Evolutionary conservation across 495 filamentous ascomycete species (phyloP), one percentile per base, ranked within the genome.

Genomic region (Pseudomonodictys pantanalensis): DNA sequence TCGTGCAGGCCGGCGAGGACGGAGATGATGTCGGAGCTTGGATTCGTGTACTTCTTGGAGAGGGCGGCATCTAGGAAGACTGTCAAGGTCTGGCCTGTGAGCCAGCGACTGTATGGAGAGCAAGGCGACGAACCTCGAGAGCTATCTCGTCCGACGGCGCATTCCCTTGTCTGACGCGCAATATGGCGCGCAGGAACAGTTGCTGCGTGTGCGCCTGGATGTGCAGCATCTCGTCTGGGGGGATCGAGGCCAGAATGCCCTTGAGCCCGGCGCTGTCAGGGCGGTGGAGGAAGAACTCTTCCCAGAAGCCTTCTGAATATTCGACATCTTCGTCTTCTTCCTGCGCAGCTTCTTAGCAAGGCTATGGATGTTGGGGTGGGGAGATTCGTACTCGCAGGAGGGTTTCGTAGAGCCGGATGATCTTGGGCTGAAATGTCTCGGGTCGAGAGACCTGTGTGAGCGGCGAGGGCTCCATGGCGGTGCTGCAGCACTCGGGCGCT

Each of bases 391-490:
- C 91, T 79, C 85, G 86, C 74, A 98, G 92, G 47, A 98, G 78
- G 50, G 80, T 79, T 72, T 92, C 85, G 72, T 98, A 98, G 32
- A 97, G 83, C 65, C 86, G 81, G 33, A 93, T 89, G 56, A 98
- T 87, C 77, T 97, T 97, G 25, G 88, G 95, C 73, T 93, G 85
- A 71, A 98, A 97, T 41, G 83, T 80, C 69, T 91, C 90, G 57
- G 93, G 95, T 69, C 93, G 83, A 74, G 81, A 83, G 78, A 96
- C 92, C 75, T 92, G 91, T 22, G 91, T 96, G 69, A 98, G 83
- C 56, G 93, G 93, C 69, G 92, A 97, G 47, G 85, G 79, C 75
- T 95, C 90, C 91, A 96, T 95, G 38, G 22, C 28, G 20, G 17
- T 3, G 6, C n/a, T n/a, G n/a, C n/a, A n/a, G n/a, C n/a, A n/a